These are phyloP conservation scores for Exophiala phaeomuriformis DNA, from an alignment of 2,329 filamentous ascomycete genomes.

Conservation along the genomic window DNA sequence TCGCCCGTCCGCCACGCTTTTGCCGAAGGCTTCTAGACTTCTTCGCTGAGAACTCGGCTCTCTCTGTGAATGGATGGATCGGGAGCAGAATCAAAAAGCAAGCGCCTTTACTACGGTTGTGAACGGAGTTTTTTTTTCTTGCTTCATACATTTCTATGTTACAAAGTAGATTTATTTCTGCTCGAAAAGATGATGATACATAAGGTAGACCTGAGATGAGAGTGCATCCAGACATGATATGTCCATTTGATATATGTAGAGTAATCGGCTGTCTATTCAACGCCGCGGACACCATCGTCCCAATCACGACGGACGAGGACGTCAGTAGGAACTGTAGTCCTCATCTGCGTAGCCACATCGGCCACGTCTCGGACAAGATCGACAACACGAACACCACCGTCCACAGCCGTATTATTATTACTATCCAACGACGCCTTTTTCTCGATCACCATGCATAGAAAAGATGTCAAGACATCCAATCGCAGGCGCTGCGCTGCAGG, in stretches of 20 bases:
- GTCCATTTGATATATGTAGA: no score
- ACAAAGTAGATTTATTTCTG: no score
- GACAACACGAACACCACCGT: conserved; percentile 30
- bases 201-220: no score
- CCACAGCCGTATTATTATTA: background rate
- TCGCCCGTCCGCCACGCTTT: no score
- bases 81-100: no score
- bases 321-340: conserved; percentile 14
- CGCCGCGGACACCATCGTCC: background rate
- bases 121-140: background rate
- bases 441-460: conserved; percentile 37
- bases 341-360: conserved; percentile 35
- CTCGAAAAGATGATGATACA: conserved; percentile 3
- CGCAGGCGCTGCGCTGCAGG: conserved; percentile 32
- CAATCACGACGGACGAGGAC: conserved; percentile 14
- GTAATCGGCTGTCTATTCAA: no score
- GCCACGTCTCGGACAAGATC: conserved; percentile 27
- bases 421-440: conserved; percentile 25
- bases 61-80: no score
- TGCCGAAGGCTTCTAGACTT: no score
- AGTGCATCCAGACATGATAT: no score
- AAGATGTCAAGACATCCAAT: conserved; percentile 38
- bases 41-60: no score
- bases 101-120: no score
- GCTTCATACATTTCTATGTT: no score